A percentile compares a stretch with the other conserved stretches of the same genome.
These are phyloP conservation scores for Pichia cactophila DNA, from an alignment of 1,139 yeast genomes.

Conservation along the genomic window DNA sequence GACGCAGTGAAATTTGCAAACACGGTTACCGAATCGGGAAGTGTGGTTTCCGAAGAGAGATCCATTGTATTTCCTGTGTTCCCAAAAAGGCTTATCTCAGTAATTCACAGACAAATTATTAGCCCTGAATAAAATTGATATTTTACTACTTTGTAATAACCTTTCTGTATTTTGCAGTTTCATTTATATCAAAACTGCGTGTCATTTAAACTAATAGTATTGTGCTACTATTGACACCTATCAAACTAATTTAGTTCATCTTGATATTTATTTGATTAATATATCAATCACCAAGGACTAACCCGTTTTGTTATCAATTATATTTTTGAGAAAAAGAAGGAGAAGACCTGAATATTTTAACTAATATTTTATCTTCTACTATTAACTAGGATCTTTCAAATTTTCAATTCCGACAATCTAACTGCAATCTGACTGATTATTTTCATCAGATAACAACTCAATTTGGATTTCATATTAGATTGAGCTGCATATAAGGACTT, in stretches of 20 bases:
- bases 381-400: not conserved
- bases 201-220: not conserved
- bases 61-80: not conserved
- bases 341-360: not conserved
- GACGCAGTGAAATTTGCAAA: not conserved
- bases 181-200: not conserved
- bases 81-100: constrained; percentile 9
- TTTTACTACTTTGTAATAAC: not conserved
- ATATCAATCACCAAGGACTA: constrained; percentile 5
- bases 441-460: too few species aligned
- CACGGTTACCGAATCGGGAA: not conserved
- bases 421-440: too few species aligned
- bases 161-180: not conserved
- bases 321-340: not conserved
- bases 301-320: not conserved
- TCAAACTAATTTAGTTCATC: not conserved
- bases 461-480: too few species aligned
- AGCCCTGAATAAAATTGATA: too few species aligned
- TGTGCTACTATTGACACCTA: not conserved
- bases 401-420: too few species aligned
- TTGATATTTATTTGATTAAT: constrained; percentile 15
- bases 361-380: not conserved
- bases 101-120: not conserved
- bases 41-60: not conserved
- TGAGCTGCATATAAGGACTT: too few species aligned